These are phyloP conservation scores for Melaleuca alternifolia DNA, from an alignment of 345 rosid species.

Conservation along the genomic window DNA sequence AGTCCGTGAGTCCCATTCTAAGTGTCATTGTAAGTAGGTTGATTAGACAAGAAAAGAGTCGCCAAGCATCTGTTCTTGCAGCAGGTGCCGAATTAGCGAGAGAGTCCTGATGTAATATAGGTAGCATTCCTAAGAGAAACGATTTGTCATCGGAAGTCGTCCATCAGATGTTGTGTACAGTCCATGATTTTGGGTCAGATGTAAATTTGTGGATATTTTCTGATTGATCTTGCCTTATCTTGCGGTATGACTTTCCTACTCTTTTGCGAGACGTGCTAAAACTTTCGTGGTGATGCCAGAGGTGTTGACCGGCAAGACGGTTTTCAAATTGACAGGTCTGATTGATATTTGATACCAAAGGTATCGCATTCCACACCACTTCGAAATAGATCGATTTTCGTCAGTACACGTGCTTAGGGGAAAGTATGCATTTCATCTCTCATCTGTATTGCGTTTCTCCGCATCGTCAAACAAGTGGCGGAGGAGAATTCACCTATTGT, in stretches of 20 bases:
- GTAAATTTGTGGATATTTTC: slow-evolving; percentile 21
- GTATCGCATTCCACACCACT: background rate
- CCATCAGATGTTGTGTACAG: slow-evolving; percentile 15
- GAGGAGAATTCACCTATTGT: background rate
- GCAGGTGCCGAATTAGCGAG: background rate
- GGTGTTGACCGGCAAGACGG: background rate
- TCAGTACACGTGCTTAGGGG: background rate
- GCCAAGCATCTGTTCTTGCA: background rate
- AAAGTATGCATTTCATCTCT: no score
- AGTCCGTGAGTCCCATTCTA: slow-evolving; percentile 9
- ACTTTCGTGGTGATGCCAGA: background rate
- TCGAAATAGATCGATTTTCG: background rate
- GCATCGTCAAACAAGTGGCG: background rate
- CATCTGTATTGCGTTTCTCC: background rate
- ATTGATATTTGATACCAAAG: background rate
- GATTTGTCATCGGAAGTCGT: background rate
- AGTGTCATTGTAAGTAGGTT: slow-evolving; percentile 30
- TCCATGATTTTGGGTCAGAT: slow-evolving; percentile 19
- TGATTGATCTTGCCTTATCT: background rate
- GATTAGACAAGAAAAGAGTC: slow-evolving; percentile 11
- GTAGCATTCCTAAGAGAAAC: background rate
- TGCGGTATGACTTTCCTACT: background rate
- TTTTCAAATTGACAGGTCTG: background rate
- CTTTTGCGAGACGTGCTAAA: background rate
- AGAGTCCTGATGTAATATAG: slow-evolving; percentile 24